Evolutionary conservation across 2,329 filamentous ascomycete species (phyloP), one percentile per base, ranked within the genome.

Genomic region (Hawksworthiomyces lignivorus): DNA sequence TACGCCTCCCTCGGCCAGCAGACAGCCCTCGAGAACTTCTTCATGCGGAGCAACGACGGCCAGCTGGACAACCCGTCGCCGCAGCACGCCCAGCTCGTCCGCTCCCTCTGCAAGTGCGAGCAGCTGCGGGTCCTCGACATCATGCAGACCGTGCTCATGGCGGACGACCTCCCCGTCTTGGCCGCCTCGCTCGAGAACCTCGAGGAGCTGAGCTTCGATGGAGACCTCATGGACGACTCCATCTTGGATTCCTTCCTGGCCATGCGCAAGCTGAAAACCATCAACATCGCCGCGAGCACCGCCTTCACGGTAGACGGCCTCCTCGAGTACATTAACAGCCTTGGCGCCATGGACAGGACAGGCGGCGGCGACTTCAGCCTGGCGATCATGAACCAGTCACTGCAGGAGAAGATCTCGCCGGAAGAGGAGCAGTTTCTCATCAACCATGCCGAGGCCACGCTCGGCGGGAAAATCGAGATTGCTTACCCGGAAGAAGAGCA

Each of bases 161-260:
- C 69, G 7, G 56, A 62, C 8, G 70, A 81, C 29, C 61, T 82
- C 26, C 54, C 62, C 10, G 51, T 52, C 3, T 62, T 84, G 14
- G 63, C 70, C 19, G 46, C 54, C 2, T 55, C 62, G 9, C 58
- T 79, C 9, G 58, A 58, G 0, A 53, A 63, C 14, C 63, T 84
- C 0, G 73, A 80, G 48, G 68, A 75, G 11, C 57, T 84, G 12
- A 69, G 64, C 33, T 69, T 82, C 36, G 70, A 67, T 32, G 77
- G 78, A 32, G 70, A 72, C 14, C 57, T 73, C 18, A 65, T 70
- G 5, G 70, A 78, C 46, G 62, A 66, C 26, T 53, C 56, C 4
- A 54, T 78, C 11, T 63, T 71, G 10, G 55, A 55, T 6, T 45
- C 48, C 0, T 44, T 68, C 1, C 41, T 51, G 8, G 41, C 17